These are phyloP conservation scores for Adenanthera pavonina DNA, from an alignment of 306 rosid species.

Conservation along the genomic window DNA sequence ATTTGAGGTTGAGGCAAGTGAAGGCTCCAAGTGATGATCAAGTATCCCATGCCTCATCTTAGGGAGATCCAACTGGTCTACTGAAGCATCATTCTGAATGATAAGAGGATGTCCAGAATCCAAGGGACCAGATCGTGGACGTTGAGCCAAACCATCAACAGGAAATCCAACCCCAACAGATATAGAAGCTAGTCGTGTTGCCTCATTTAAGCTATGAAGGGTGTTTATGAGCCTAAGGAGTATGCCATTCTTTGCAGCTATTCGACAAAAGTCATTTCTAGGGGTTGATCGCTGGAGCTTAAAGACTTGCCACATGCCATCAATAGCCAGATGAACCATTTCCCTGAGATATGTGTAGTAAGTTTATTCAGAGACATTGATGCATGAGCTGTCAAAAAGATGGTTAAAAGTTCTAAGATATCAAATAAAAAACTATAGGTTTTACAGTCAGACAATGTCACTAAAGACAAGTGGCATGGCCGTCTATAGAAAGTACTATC, in stretches of 20 bases:
- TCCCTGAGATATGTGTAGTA: conserved; percentile 69
- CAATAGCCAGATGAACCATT: conserved; percentile 99
- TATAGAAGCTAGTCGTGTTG: conserved; percentile 86
- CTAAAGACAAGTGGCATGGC: not conserved
- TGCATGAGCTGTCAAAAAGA: not conserved
- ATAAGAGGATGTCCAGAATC: conserved; percentile 70
- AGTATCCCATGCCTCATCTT: conserved; percentile 69
- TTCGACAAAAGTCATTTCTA: conserved; percentile 94
- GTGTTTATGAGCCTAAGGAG: conserved; percentile 96
- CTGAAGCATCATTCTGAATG: conserved; percentile 71
- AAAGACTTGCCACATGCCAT: conserved; percentile 99
- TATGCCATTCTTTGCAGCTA: conserved; percentile 95
- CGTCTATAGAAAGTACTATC: not conserved
- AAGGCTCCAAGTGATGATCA: conserved; percentile 80
- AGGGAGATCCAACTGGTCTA: conserved; percentile 68
- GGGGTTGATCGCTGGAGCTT: conserved; percentile 98
- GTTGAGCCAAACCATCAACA: conserved; percentile 72
- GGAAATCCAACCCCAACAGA: conserved; percentile 82
- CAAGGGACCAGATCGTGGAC: conserved; percentile 82
- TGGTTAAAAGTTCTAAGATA: conserved; percentile 12
- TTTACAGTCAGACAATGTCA: not conserved
- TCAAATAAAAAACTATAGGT: not conserved
- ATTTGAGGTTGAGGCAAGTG: conserved; percentile 80
- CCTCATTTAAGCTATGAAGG: conserved; percentile 96
- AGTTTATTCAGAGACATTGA: conserved; percentile 31